These are phyloP conservation scores for Solidago caesia DNA, from an alignment of 129 eudicot species.

Conservation along the genomic window DNA sequence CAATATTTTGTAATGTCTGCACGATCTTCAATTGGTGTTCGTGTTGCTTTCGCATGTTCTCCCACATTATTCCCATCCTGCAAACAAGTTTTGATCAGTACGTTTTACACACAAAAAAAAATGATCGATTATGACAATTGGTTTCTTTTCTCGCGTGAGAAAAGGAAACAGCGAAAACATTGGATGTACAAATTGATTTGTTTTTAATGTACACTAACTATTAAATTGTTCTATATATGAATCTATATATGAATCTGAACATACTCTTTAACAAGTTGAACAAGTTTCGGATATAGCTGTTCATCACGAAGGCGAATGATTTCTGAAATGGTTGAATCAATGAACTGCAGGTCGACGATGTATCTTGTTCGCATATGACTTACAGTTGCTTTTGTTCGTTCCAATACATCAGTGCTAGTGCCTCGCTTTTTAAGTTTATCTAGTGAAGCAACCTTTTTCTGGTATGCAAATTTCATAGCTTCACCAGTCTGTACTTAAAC, in stretches of 20 bases:
- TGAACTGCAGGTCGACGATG: constrained; percentile 79
- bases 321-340: constrained; percentile 76
- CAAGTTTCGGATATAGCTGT: constrained; percentile 77
- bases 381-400: constrained; percentile 58
- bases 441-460: constrained; percentile 54
- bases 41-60: constrained; percentile 51
- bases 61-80: constrained; percentile 89
- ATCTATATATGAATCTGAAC: constrained; percentile 26
- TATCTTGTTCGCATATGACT: constrained; percentile 73
- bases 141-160: no score
- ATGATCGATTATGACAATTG: neutral
- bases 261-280: constrained; percentile 71
- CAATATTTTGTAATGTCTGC: constrained; percentile 34
- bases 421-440: constrained; percentile 64
- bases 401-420: constrained; percentile 52
- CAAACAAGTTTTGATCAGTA: constrained; percentile 11
- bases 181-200: neutral
- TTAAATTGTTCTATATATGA: neutral
- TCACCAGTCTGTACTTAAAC: constrained; percentile 60
- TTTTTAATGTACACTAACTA: neutral
- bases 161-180: no score
- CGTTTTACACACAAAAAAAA: no score
- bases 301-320: constrained; percentile 73
- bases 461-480: constrained; percentile 64
- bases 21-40: constrained; percentile 47